Evolutionary conservation across 306 rosid genomes (phyloP).

Genomic region (Medicago ruthenica): DNA sequence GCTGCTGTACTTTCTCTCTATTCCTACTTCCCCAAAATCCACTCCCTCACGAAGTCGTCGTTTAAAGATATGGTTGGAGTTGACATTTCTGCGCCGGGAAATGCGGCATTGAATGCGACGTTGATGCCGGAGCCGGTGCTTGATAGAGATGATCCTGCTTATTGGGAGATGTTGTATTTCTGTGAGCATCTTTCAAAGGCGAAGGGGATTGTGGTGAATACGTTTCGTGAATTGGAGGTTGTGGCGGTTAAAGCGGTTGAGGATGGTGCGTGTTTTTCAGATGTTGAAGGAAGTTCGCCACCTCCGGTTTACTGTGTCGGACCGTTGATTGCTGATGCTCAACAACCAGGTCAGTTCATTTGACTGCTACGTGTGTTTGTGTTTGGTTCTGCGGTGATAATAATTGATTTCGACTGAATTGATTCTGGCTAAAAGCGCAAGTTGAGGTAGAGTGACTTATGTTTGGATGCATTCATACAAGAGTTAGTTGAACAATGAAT

Average conservation of each 20-base stretch:
- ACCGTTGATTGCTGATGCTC: slow-evolving; percentile 40
- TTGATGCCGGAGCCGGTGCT: slow-evolving; percentile 28
- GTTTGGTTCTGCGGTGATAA: no score
- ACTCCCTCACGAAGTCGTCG: no score
- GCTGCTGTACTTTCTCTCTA: slow-evolving; percentile 25
- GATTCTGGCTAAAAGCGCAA: no score
- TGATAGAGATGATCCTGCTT: slow-evolving; percentile 36
- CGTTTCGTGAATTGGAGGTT: slow-evolving; percentile 36
- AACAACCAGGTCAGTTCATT: slow-evolving; percentile 34
- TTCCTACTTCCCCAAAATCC: slow-evolving; percentile 36
- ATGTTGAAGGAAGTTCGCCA: background rate
- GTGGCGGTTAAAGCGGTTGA: slow-evolving; percentile 30
- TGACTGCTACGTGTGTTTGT: background rate
- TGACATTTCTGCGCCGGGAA: slow-evolving; percentile 37
- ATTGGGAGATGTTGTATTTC: slow-evolving; percentile 36
- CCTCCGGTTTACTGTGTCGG: slow-evolving; percentile 39
- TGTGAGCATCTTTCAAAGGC: background rate
- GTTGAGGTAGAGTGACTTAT: no score
- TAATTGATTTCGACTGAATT: no score
- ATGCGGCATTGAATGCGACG: slow-evolving; percentile 22
- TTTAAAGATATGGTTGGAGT: slow-evolving; percentile 31
- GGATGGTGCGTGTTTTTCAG: slow-evolving; percentile 30
- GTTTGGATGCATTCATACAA: no score
- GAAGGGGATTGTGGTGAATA: slow-evolving; percentile 40
- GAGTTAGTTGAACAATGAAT: no score